Evolutionary conservation across 352 stramenopile genomes (phyloP), one percentile per base, ranked within the genome.

Genomic region (Globisporangium canariense): DNA sequence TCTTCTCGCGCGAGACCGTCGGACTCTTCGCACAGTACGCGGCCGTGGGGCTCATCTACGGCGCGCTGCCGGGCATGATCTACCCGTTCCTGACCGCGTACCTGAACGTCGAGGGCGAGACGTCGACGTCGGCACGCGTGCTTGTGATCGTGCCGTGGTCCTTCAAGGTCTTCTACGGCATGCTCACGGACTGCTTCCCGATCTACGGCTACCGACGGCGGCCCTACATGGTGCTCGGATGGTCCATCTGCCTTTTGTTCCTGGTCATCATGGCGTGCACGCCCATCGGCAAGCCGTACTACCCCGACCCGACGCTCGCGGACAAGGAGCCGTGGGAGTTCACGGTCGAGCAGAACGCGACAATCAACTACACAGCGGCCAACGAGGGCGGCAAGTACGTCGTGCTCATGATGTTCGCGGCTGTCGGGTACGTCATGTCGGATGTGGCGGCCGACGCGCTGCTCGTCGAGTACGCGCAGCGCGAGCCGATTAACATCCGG

Each of bases 371-470:
- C 13, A 45, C 58, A 28, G 79, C 79, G 9, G 38, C 64, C 1
- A 64, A 70, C 4, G 38, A 76, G 30, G 79, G 70, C 9, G 74
- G 57, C 63, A 81, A 80, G 65, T 91, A 88, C 67, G 71, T 86
- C 25, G 67, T 90, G n/a, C 65, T 86, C 51, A 89, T 96, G 75
- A 81, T 91, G 57, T 57, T 93, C 22, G 78, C 84, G 0, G 81
- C 83, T 1, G 60, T 87, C 50, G 86, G 86, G 46, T 94, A 94
- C 64, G 74, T 93, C 11, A 78, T 93, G 52, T 78, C 86, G 5
- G 86, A 94, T 63, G 83, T 94, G 1, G 79, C 77, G n/a, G 76
- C 80, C 43, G 87, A 96, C 70, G 83, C 77, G 18, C n/a, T 65
- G 20, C 46, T 65, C 36, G 60, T 65, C 38, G 60, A 59, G 18